These are phyloP conservation scores for Hydrangea macrophylla DNA, from an alignment of 148 eudicot genomes.

Conservation along the genomic window DNA sequence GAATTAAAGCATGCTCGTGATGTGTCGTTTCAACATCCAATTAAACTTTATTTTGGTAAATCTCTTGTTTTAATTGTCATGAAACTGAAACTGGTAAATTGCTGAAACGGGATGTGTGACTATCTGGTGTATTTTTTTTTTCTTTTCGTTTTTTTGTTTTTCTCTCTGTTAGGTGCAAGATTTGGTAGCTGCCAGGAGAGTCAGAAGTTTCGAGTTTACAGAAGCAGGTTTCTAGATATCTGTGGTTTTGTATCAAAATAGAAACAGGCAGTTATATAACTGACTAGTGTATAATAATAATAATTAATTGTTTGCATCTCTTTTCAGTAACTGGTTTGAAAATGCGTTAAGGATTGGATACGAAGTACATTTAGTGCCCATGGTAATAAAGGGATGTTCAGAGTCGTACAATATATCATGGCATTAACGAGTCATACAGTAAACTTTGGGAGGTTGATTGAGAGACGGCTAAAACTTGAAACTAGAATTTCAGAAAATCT, in stretches of 20 bases:
- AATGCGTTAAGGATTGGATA: no score
- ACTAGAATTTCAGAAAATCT: no score
- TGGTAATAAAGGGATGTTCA: no score
- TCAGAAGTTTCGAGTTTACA: slow-evolving; percentile 70
- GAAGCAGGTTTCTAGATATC: slow-evolving; percentile 43
- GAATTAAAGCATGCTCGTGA: slow-evolving; percentile 57
- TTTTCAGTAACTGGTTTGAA: no score
- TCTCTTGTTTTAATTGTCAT: slow-evolving; percentile 2
- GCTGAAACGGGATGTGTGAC: no score
- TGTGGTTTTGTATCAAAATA: not conserved
- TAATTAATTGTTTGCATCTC: no score
- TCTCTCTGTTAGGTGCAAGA: slow-evolving; percentile 65
- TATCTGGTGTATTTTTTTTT: slow-evolving; percentile 6
- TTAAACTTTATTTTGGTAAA: slow-evolving; percentile 86
- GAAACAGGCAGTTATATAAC: not conserved
- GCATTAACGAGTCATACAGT: no score
- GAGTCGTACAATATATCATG: no score
- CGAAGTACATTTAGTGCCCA: no score
- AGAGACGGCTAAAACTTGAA: no score
- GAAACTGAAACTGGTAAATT: slow-evolving; percentile 5
- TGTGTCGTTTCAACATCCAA: slow-evolving; percentile 80
- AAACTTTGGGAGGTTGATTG: no score
- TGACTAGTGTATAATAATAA: no score
- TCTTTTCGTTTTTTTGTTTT: slow-evolving; percentile 7
- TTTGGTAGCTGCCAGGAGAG: slow-evolving; percentile 78